Percentiles rank a stretch among this genome's conserved stretches.
Conservation (phyloP, 2,329 filamentous ascomycete genomes). For the Leptosphaerulina australis region DNA sequence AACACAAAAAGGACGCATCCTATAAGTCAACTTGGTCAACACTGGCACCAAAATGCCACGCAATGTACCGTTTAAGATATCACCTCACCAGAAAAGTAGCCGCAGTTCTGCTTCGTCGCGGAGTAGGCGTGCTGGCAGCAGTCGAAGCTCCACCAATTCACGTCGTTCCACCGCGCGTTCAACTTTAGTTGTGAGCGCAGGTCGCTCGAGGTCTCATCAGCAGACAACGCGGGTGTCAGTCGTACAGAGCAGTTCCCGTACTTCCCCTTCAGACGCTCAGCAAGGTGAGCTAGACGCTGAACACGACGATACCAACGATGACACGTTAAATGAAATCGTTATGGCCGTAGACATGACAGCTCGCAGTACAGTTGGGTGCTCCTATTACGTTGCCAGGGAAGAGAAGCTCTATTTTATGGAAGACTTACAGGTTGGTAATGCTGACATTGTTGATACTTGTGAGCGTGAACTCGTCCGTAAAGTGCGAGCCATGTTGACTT, state of each 20-base stretch:
- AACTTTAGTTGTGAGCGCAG: slow-evolving; percentile 13
- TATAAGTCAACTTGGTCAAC: background rate
- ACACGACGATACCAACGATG: slow-evolving; percentile 49
- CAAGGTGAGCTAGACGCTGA: background rate
- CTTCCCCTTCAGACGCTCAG: slow-evolving; percentile 10
- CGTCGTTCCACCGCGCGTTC: slow-evolving; percentile 20
- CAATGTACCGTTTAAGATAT: slow-evolving; percentile 11
- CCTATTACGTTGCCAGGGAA: slow-evolving; percentile 76
- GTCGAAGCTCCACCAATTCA: slow-evolving; percentile 15
- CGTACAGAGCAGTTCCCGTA: slow-evolving; percentile 1
- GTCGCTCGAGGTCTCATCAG: background rate
- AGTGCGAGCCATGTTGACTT: background rate
- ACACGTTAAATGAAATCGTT: slow-evolving; percentile 69
- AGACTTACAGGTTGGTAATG: slow-evolving; percentile 72
- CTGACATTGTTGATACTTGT: slow-evolving; percentile 63
- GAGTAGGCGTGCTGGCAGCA: slow-evolving; percentile 12
- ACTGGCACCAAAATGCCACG: slow-evolving; percentile 22
- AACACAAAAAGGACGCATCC: background rate
- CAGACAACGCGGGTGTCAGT: background rate
- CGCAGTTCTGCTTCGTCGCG: slow-evolving; percentile 19
- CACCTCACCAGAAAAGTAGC: slow-evolving; percentile 18
- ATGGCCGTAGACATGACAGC: slow-evolving; percentile 80
- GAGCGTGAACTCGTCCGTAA: slow-evolving; percentile 22
- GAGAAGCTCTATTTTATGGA: slow-evolving; percentile 77
- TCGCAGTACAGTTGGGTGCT: slow-evolving; percentile 77